These are phyloP conservation scores for Canna indica DNA, from an alignment of 176 grass and related monocot genomes.

Conservation along the genomic window DNA sequence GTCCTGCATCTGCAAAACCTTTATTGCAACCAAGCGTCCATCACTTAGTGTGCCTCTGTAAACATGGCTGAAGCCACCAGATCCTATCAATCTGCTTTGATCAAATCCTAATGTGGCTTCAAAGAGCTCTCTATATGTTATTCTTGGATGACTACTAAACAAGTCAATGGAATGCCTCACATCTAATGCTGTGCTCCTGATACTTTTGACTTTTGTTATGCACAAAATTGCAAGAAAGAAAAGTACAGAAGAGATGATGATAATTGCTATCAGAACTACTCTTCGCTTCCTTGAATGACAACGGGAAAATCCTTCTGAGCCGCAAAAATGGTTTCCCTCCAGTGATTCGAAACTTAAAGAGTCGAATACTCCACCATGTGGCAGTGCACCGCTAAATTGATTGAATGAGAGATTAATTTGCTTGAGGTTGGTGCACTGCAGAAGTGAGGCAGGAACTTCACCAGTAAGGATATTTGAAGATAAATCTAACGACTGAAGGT, in stretches of 20 bases:
- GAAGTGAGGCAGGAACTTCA: conserved; percentile 10
- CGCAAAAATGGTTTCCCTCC: not conserved
- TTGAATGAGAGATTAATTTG: conserved; percentile 12
- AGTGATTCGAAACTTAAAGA: conserved; percentile 2
- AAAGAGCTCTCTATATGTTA: conserved; percentile 18
- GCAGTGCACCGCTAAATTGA: conserved; percentile 4
- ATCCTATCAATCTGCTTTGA: conserved; percentile 43
- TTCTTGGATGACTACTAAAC: not conserved
- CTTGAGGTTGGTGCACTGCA: conserved; percentile 6
- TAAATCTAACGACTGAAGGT: conserved; percentile 1
- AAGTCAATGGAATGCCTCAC: not conserved
- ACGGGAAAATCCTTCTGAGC: not conserved
- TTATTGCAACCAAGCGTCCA: conserved; percentile 58
- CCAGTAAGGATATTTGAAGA: conserved; percentile 10
- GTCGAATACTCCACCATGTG: not conserved
- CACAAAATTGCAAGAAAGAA: conserved; percentile 4
- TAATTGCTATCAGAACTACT: not conserved
- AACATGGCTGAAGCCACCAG: conserved; percentile 70
- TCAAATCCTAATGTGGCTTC: conserved; percentile 62
- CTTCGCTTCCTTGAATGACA: not conserved
- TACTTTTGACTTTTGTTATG: not conserved
- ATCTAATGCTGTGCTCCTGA: not conserved
- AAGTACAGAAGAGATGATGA: not conserved
- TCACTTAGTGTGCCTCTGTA: conserved; percentile 60
- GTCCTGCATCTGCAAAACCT: conserved; percentile 68